Evolutionary conservation across 768 basidiomycete genomes (phyloP).

Genomic region (Leccinum arenicola): DNA sequence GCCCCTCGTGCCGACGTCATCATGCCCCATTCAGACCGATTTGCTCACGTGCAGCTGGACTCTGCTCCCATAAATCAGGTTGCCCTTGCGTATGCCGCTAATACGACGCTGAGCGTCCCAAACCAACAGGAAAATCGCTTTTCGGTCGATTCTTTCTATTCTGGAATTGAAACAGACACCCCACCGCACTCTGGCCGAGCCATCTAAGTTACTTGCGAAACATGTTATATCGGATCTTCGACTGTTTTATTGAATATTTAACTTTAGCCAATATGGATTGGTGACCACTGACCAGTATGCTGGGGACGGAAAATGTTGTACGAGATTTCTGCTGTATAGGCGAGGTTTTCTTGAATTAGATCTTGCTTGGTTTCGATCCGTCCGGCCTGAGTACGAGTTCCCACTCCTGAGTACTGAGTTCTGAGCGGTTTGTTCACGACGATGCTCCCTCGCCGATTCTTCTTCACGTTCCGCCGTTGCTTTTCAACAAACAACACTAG

Average conservation of each 20-base stretch:
- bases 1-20: neutral
- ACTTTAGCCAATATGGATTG: conserved; percentile 1
- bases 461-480: conserved; percentile 4
- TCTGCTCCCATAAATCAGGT: conserved; percentile 3
- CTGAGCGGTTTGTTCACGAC: neutral
- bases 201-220: conserved; percentile 10
- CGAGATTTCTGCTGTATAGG: neutral
- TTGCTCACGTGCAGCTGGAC: conserved; percentile 7
- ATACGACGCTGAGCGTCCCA: neutral
- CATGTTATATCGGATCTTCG: neutral
- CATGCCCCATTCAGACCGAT: conserved; percentile 19
- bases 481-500: conserved; percentile 17
- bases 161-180: conserved; percentile 16
- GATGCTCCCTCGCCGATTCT: conserved; percentile 9
- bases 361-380: neutral
- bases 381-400: neutral
- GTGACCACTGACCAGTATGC: conserved; percentile 6
- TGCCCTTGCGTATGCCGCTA: conserved; percentile 7
- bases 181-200: conserved; percentile 14
- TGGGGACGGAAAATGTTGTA: conserved; percentile 3
- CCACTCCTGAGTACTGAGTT: neutral
- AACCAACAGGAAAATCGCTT: conserved; percentile 14
- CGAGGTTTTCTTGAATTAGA: neutral
- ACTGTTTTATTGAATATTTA: conserved; percentile 26
- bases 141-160: conserved; percentile 32